Base-by-base conservation (phyloP, 768 basidiomycete genomes). In the Leucogyrophana mollusca region DNA sequence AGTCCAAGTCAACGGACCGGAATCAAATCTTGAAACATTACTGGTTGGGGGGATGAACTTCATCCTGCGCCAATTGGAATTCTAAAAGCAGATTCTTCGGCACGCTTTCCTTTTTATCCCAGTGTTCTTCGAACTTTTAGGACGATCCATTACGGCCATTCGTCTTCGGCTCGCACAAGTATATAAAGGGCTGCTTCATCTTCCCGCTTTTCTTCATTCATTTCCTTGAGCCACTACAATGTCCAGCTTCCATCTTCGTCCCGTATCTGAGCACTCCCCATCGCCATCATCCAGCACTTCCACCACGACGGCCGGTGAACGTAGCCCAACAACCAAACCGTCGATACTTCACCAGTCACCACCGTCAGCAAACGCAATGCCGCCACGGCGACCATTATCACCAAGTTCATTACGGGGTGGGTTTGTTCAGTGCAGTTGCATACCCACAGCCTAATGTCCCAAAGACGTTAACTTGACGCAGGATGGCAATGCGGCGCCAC, bases 401-500 rank as follows among this genome's bases (percentile, higher is more conserved):
- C 83, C 85, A 4, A 77, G 73, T 52, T 80, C 80, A 1, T 56
- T 87, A 17, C 72, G 83, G 68, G 83, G 84, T 83, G 41, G 50
- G 60, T 33, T 24, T 36, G 25, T 17, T 34, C 17, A 14, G 46
- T 33, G 45, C 9, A 46, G 47, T n/a, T 34, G 30, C 32, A 27
- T 45, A 6, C 54, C 40, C 13, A 27, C 22, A 16, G 14, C 14
- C 50, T 64, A 39, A 64, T 38, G 49, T 9, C 30, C 33, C 54
- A 9, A 57, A 86, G 85, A 88, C 61, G 70, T 88, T 55, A 84
- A 87, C 60, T 73, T 87, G 40, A 69, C 77, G 0, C 77, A 78
- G 47, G 68, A 74, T 33, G 68, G 73, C 45, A 77, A 76, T 53
- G 67, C 73, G 48, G 60, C 67, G 3, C 66, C 75, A 3, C 71